Evolutionary conservation across 2,329 filamentous ascomycete genomes (phyloP), one percentile per base, ranked within the genome.

Genomic region (Stachybotrys chlorohalonatus): DNA sequence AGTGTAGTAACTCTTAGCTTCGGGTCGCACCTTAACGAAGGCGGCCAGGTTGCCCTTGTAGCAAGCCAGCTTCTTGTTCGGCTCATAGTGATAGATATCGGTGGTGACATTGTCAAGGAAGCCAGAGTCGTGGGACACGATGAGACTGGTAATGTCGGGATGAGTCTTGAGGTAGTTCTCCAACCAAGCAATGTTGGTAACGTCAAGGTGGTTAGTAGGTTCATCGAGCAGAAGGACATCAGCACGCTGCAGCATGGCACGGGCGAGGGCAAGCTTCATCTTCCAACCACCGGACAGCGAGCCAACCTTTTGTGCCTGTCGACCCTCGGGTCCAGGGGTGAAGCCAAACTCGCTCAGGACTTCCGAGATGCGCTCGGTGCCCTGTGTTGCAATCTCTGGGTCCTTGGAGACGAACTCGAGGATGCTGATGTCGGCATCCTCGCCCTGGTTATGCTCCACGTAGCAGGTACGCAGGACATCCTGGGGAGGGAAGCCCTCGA

Each of bases 221-320:
- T 99, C 94, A 81, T 99, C 94, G 55, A 99, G 84, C 52, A 99
- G 80, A 56, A 99, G 82, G 52, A 99, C 92, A 70, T 99, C 94
- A n/a, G 94, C 93, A 67, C 86, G 89, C 80, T 94, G 89, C 66
- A 99, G 81, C 92, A 99, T 97, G 60, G 94, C 94, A 65, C 94
- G 85, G 53, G 94, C 94, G 71, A 99, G 75, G 61, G 94, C 94
- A 58, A 99, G 78, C 84, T 99, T 99, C 94, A 99, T 99, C 83
- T 97, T 97, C 94, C 94, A 99, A 69, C 94, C 94, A 74, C 94
- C 94, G 48, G 94, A 97, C 42, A 99, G 76, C 17, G 93, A 96
- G 63, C 94, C 94, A 56, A 99, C 94, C 64, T 87, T 89, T 69
- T 96, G 85, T 6, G 86, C 81, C 72, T 97, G 94, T 57, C 90